phyloP scores from a whole-genome alignment of 108 stramenopile species.

The Nannochloropsis granulata region DNA sequence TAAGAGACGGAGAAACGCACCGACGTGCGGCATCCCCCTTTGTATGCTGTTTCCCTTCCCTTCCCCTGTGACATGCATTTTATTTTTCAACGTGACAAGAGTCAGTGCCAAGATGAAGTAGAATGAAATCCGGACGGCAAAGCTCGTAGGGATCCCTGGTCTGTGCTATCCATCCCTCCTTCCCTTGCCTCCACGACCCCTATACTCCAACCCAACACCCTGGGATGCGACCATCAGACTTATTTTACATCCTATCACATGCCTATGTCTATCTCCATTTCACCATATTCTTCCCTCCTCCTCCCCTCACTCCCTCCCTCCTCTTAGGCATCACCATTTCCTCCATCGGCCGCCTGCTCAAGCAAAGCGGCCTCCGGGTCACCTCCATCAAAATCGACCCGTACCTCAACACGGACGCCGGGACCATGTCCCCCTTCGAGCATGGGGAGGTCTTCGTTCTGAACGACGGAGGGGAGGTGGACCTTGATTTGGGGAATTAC shows the following conservation, averaged over 20 bases:
- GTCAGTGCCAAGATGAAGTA: no score
- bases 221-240: neutral
- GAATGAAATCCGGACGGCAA: no score
- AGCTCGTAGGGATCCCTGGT: no score
- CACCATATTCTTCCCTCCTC: neutral
- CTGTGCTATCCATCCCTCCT: no score
- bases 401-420: slow-evolving; percentile 92
- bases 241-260: neutral
- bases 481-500: slow-evolving; percentile 95
- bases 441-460: slow-evolving; percentile 61
- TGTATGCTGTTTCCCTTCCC: no score
- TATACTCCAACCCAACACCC: neutral
- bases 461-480: slow-evolving; percentile 95
- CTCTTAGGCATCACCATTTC: slow-evolving; percentile 56
- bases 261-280: neutral
- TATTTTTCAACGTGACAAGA: no score
- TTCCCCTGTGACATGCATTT: no score
- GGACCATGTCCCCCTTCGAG: slow-evolving; percentile 95
- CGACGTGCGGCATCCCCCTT: no score
- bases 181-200: neutral
- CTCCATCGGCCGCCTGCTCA: slow-evolving; percentile 86
- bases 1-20: neutral
- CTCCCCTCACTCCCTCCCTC: neutral
- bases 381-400: slow-evolving; percentile 97
- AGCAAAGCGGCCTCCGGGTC: slow-evolving; percentile 70